Evolutionary conservation across 306 rosid species (phyloP).

Genomic region (Prunus padus): DNA sequence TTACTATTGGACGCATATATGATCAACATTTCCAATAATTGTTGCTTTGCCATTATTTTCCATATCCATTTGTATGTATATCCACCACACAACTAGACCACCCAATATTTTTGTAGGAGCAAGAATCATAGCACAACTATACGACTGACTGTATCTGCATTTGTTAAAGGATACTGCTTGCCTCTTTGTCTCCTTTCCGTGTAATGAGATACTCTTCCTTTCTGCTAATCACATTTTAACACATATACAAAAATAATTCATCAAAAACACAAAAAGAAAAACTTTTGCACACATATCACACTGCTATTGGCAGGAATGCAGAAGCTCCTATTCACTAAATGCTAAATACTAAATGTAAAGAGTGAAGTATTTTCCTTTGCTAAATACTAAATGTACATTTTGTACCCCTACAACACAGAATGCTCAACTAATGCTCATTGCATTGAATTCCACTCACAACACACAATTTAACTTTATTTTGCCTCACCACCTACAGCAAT

Average conservation of each 20-base stretch:
- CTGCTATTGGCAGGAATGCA: no score
- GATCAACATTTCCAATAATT: slow-evolving; percentile 28
- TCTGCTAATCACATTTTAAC: no score
- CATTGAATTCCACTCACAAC: slow-evolving; percentile 20
- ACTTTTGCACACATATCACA: no score
- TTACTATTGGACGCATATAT: slow-evolving; percentile 7
- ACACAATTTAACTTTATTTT: not conserved
- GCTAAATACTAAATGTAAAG: no score
- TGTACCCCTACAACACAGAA: not conserved
- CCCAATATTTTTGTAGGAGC: not conserved
- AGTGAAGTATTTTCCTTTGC: not conserved
- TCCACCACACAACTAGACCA: slow-evolving; percentile 5
- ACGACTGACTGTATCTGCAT: no score
- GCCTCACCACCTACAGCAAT: not conserved
- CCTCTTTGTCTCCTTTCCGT: no score
- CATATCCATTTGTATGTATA: not conserved
- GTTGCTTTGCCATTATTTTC: slow-evolving; percentile 18
- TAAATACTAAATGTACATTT: not conserved
- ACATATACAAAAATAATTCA: no score
- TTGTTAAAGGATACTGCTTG: no score
- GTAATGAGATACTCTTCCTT: no score
- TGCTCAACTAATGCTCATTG: slow-evolving; percentile 3
- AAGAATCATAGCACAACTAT: not conserved
- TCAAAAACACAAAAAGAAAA: no score
- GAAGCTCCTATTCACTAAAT: no score